Evolutionary conservation across 2,329 filamentous ascomycete species (phyloP).

Genomic region (Aureobasidium melanogenum): DNA sequence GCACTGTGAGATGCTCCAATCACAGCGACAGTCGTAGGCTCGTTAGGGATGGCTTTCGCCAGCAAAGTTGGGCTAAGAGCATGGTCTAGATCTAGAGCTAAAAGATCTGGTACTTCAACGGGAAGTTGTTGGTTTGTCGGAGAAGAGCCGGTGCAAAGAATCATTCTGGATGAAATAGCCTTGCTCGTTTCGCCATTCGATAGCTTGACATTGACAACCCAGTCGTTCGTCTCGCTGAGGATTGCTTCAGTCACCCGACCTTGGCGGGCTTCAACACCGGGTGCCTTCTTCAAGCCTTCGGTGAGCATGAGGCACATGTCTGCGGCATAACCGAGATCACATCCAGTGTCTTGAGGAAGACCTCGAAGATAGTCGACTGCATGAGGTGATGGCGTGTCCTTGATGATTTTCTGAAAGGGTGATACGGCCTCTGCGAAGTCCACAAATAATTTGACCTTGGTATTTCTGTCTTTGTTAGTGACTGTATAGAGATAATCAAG

Average conservation of each 20-base stretch:
- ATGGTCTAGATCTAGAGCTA: conserved; percentile 45
- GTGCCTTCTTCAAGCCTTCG: conserved; percentile 34
- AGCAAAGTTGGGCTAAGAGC: conserved; percentile 47
- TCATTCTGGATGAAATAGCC: conserved; percentile 36
- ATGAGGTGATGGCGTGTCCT: conserved; percentile 42
- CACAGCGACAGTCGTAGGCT: conserved; percentile 43
- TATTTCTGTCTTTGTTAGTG: conserved; percentile 36
- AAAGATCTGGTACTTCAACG: conserved; percentile 29
- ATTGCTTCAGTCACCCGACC: conserved; percentile 33
- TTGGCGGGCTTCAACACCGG: conserved; percentile 31
- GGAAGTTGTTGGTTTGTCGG: conserved; percentile 40
- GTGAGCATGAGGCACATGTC: conserved; percentile 45
- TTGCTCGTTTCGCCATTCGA: conserved; percentile 11
- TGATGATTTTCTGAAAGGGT: conserved; percentile 45
- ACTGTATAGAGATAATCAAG: conserved; percentile 1
- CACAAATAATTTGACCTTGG: conserved; percentile 52
- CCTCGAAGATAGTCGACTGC: conserved; percentile 45
- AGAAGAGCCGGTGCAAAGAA: conserved; percentile 52
- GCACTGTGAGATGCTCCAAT: conserved; percentile 56
- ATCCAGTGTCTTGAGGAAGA: conserved; percentile 49
- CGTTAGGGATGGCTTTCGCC: conserved; percentile 29
- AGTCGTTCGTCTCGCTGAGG: conserved; percentile 30
- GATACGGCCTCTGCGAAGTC: conserved; percentile 46
- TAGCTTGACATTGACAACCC: conserved; percentile 28
- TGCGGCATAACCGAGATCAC: conserved; percentile 48